Evolutionary conservation across 2,329 filamentous ascomycete genomes (phyloP).

Genomic region (Myotisia sp.): DNA sequence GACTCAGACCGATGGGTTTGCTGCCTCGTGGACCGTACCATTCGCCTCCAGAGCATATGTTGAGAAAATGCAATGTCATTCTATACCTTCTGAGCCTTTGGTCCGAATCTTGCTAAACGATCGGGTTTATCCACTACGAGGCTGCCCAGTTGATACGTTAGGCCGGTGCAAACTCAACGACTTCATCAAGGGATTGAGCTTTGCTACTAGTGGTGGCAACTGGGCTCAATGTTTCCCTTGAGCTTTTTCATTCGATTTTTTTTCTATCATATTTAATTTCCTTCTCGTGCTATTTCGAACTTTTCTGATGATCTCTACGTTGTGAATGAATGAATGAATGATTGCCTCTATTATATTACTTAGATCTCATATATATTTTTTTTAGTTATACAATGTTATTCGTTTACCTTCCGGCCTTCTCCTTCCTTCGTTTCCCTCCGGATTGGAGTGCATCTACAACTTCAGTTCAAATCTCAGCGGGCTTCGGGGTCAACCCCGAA

Average conservation of each 20-base stretch:
- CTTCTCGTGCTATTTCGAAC: background rate
- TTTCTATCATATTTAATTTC: background rate
- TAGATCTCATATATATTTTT: too few species aligned
- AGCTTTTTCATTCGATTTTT: background rate
- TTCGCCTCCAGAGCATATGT: constrained; percentile 72
- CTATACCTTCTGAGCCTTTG: constrained; percentile 42
- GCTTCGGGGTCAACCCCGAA: too few species aligned
- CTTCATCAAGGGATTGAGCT: constrained; percentile 62
- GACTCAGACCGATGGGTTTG: constrained; percentile 49
- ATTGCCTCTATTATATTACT: too few species aligned
- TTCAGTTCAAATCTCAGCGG: too few species aligned
- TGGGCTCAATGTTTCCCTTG: constrained; percentile 50
- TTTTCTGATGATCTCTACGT: background rate
- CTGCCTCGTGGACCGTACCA: constrained; percentile 64
- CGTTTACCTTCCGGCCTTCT: too few species aligned
- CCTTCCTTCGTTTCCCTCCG: too few species aligned
- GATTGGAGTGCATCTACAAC: too few species aligned
- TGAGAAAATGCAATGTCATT: constrained; percentile 65
- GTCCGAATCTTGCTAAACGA: constrained; percentile 76
- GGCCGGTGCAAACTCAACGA: constrained; percentile 56
- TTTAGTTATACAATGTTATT: too few species aligned
- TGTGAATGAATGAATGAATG: too few species aligned
- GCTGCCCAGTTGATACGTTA: constrained; percentile 53
- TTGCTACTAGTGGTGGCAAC: constrained; percentile 55
- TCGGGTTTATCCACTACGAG: constrained; percentile 56